Conservation (phyloP, 768 basidiomycete species). For the Lenzites betulinus region DNA sequence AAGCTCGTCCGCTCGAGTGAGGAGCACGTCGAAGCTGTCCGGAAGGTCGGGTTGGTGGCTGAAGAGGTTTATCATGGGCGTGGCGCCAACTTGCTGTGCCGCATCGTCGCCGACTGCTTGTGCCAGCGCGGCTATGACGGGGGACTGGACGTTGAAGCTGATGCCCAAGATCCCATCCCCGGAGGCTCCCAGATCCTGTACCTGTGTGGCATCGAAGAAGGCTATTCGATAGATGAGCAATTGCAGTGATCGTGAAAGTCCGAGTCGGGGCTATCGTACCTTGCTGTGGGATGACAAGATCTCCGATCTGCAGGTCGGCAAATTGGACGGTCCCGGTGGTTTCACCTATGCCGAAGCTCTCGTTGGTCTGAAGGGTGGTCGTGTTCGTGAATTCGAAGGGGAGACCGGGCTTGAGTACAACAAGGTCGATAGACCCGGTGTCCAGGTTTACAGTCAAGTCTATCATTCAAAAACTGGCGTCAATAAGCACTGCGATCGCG, state of each 20-base stretch:
- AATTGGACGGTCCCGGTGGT: constrained; percentile 40
- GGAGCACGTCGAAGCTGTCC: constrained; percentile 30
- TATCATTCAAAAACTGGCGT: background rate
- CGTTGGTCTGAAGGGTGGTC: constrained; percentile 34
- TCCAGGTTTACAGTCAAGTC: constrained; percentile 36
- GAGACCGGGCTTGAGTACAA: constrained; percentile 25
- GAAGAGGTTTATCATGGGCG: constrained; percentile 30
- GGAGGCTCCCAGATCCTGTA: constrained; percentile 60
- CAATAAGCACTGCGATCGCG: no score
- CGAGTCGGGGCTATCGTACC: constrained; percentile 60
- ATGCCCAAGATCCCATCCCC: constrained; percentile 72
- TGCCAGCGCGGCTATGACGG: constrained; percentile 47
- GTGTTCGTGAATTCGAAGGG: constrained; percentile 30
- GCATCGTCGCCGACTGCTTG: constrained; percentile 17
- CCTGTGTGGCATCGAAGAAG: constrained; percentile 41
- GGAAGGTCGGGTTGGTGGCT: constrained; percentile 24
- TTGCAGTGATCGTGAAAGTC: constrained; percentile 40
- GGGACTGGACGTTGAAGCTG: constrained; percentile 76
- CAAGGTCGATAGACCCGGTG: constrained; percentile 39
- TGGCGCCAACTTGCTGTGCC: constrained; percentile 13
- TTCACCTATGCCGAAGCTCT: constrained; percentile 43
- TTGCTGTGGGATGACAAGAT: constrained; percentile 52
- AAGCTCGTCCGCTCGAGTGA: constrained; percentile 26
- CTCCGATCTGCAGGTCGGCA: constrained; percentile 39
- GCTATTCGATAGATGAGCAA: constrained; percentile 42